Evolutionary conservation across 2,329 filamentous ascomycete species (phyloP).

Genomic region (Zymoseptoria pseudotritici): DNA sequence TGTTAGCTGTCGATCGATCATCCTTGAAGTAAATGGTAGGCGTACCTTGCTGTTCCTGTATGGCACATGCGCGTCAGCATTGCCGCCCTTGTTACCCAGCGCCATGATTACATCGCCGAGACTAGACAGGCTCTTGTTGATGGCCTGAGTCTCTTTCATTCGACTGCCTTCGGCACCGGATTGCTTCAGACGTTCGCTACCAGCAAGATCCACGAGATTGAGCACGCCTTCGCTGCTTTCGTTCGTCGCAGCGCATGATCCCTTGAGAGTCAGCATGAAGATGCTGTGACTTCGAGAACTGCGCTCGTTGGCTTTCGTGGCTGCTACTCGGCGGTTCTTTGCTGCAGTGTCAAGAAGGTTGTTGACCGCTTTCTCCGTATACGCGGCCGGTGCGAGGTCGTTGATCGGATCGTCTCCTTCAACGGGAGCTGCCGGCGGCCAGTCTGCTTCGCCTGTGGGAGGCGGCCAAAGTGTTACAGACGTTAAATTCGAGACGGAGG

Average conservation of each 20-base stretch:
- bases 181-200: constrained; percentile 82
- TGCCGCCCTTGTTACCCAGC: constrained; percentile 72
- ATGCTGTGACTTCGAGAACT: constrained; percentile 93
- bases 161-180: constrained; percentile 79
- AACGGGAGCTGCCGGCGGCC: constrained; percentile 20
- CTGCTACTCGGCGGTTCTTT: constrained; percentile 82
- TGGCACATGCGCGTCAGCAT: constrained; percentile 62
- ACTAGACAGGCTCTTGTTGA: constrained; percentile 90
- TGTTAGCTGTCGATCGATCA: constrained; percentile 1
- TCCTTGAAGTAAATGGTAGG: background rate
- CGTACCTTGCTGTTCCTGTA: constrained; percentile 88
- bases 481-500: constrained; percentile 71
- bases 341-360: constrained; percentile 61
- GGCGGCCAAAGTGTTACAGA: constrained; percentile 69
- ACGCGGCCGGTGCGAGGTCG: constrained; percentile 10
- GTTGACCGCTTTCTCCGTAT: constrained; percentile 25
- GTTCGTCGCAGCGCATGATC: constrained; percentile 63
- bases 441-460: constrained; percentile 55
- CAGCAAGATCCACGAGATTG: constrained; percentile 91
- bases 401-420: constrained; percentile 2
- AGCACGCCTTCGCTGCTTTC: constrained; percentile 87
- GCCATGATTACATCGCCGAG: constrained; percentile 91
- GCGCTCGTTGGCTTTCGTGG: constrained; percentile 94
- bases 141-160: constrained; percentile 90
- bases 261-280: constrained; percentile 71